These are phyloP conservation scores for Hylodesmum podocarpum DNA, from an alignment of 306 rosid species.

Conservation along the genomic window DNA sequence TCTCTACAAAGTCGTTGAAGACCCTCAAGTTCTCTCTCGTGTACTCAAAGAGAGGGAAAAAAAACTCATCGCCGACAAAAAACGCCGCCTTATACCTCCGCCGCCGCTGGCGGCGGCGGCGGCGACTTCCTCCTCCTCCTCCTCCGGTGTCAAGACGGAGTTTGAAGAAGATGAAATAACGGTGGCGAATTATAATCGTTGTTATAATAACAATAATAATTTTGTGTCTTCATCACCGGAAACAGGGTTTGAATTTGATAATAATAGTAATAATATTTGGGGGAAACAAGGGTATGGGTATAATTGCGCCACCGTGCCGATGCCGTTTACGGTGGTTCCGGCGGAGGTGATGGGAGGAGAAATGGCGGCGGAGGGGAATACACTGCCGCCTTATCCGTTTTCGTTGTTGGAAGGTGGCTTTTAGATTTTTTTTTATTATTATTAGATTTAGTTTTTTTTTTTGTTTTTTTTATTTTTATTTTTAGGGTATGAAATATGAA, in stretches of 20 bases:
- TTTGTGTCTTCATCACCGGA: constrained; percentile 50
- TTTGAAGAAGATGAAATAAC: constrained; percentile 48
- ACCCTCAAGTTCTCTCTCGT: constrained; percentile 67
- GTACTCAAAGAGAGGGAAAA: constrained; percentile 47
- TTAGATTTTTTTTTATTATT: constrained; percentile 31
- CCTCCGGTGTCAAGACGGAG: constrained; percentile 53
- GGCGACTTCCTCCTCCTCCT: constrained; percentile 35
- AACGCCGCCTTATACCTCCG: constrained; percentile 45
- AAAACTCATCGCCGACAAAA: constrained; percentile 34
- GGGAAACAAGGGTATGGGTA: constrained; percentile 28
- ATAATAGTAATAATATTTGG: constrained; percentile 39
- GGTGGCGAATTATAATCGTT: too few species aligned
- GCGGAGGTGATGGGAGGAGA: constrained; percentile 40
- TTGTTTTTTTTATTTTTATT: too few species aligned
- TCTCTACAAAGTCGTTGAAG: constrained; percentile 61
- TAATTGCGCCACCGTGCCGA: constrained; percentile 8
- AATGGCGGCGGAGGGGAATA: constrained; percentile 46
- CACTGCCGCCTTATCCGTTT: constrained; percentile 89
- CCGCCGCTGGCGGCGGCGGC: neutral
- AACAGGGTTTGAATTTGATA: constrained; percentile 40
- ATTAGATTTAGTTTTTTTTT: too few species aligned
- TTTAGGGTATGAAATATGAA: neutral
- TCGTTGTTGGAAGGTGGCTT: constrained; percentile 78
- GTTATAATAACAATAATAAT: too few species aligned
- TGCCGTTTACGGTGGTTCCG: constrained; percentile 29